Conservation (phyloP, 208 protist species). For the Giardia muris region DNA sequence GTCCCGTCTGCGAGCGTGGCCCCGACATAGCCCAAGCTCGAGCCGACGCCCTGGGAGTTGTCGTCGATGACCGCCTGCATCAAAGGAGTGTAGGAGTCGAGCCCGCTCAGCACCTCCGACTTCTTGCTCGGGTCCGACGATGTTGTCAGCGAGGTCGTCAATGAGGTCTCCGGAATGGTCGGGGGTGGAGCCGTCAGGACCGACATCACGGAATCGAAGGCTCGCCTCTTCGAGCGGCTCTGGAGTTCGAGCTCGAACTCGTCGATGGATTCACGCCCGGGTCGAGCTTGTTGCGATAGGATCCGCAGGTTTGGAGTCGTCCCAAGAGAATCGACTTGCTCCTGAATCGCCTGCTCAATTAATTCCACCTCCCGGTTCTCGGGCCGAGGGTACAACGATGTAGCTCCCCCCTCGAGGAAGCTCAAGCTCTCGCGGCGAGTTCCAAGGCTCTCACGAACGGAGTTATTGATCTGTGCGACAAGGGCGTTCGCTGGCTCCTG, state of each 20-base stretch:
- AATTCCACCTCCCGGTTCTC: not conserved
- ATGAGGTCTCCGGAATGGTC: not conserved
- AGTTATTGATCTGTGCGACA: not conserved
- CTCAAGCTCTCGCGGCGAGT: not conserved
- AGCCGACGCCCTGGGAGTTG: not conserved
- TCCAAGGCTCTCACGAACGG: too few species aligned
- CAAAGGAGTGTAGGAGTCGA: not conserved
- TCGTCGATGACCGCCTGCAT: not conserved
- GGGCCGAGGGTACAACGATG: not conserved
- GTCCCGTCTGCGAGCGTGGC: not conserved
- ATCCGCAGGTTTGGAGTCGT: too few species aligned
- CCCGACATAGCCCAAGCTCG: not conserved
- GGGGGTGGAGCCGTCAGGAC: too few species aligned
- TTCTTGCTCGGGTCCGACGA: not conserved
- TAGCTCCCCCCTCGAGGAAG: too few species aligned
- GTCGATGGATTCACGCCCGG: not conserved
- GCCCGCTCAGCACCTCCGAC: not conserved
- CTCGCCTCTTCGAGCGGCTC: too few species aligned
- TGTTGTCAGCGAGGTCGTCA: not conserved
- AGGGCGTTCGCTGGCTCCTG: not conserved
- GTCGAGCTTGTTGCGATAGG: not conserved
- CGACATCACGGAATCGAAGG: too few species aligned
- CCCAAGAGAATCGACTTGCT: not conserved
- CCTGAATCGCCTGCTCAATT: not conserved
- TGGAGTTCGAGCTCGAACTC: not conserved